Base-by-base conservation (phyloP, 768 basidiomycete genomes). In the Tulasnella sp. region DNA sequence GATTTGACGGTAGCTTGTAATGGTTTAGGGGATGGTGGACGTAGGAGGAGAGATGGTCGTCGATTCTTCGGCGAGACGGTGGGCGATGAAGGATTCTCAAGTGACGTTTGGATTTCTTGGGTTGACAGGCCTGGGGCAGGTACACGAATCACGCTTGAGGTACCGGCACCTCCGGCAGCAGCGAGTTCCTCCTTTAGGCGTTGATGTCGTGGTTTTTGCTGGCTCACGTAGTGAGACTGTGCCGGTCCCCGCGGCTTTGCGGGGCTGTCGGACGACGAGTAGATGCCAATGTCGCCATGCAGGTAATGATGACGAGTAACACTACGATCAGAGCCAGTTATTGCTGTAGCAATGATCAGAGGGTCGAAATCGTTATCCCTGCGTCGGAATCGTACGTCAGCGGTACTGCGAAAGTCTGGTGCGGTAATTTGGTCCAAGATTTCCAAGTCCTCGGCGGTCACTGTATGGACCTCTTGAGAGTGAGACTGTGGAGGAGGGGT, bases 281-380 rank as follows among this genome's bases (percentile, higher is more conserved):
- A 83, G 81, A 85, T 85, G 37, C 88, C 85, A 79, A 89, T 90
- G 82, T 91, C 89, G 80, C 91, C 91, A 82, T 96, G 94, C 70
- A 90, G 87, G 80, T 92, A 93, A 82, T 96, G 94, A 80, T 95
- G 93, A 67, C 93, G 87, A 49, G 94, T 95, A 75, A 92, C 86
- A 78, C 93, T 88, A 12, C 92, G 91, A 4, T 90, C 90, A 0
- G 91, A 90, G 0, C 58, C 58, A 34, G 91, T 90, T 12, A 88
- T 86, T 7, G 90, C 92, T 0, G 91, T 91, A 37, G 92, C 93
- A 74, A 95, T 87, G 73, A 95, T 85, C 7, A 95, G 85, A 25
- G 93, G 91, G 81, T 95, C 93, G 52, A 95, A 86, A 0, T 89
- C 87, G 7, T 91, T 89, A 82, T 94, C 92, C 54, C 91, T 86